Evolutionary conservation across 2,329 filamentous ascomycete species (phyloP), one percentile per base, ranked within the genome.

Genomic region (Penicillium frequentans): DNA sequence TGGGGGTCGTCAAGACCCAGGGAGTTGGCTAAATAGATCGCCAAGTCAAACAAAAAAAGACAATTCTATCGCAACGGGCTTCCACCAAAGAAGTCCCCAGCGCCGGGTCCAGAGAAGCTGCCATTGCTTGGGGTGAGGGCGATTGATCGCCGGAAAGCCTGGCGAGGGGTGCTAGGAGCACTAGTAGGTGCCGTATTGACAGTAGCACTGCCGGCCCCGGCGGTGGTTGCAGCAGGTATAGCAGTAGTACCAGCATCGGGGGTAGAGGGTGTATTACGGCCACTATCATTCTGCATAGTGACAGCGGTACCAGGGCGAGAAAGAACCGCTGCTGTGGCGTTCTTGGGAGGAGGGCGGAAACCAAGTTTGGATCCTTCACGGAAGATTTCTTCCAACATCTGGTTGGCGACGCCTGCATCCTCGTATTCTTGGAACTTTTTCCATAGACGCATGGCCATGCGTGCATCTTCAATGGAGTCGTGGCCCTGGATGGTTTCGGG

Each of bases 401-500:
- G 81, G 67, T 95, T 88, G 51, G 96, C 78, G 5, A 96, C 86
- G 0, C 93, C 93, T 0, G 91, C 91, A 64, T 96, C 91, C 52
- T 89, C 81, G 68, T 90, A 98, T 76, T 98, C 93, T 61, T 91
- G 83, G 74, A 92, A 97, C 73, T 96, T 97, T 45, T 89, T 84
- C 83, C 85, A 99, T 9, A 99, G 81, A 71, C 91, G 90, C 42
- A 98, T 81, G 0, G 96, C 95, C 42, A 93, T 97, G 26, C 90
- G 84, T 0, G 95, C 93, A 73, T 99, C 95, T 74, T 98, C 95
- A 64, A 99, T 96, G 11, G 89, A 93, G 75, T 99, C 95, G 75
- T 99, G 96, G 6, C 78, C 78, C 46, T 79, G 75, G 37, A 65
- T 65, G n/a, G 68, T 66, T 26, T 73, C 70, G 0, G 68, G 54